Evolutionary conservation across 2,329 filamentous ascomycete species (phyloP), one percentile per base, ranked within the genome.

Genomic region (Colletotrichum lupini): DNA sequence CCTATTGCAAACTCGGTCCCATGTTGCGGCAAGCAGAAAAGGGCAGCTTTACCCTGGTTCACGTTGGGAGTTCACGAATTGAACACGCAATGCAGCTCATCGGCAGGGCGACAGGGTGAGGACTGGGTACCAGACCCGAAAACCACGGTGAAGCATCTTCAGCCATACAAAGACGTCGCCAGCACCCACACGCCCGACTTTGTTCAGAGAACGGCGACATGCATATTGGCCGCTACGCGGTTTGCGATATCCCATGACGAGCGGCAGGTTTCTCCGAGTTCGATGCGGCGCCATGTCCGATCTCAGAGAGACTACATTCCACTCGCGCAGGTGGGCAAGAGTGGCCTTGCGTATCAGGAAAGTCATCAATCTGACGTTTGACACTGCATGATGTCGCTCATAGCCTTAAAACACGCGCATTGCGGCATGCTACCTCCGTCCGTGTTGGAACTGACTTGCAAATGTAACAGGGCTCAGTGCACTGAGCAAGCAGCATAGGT

Each of bases 61-160:
- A 22, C 22, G 42, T 49, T 30, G 30, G 24, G 28, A 26, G 26
- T 55, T 65, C 66, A 59, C 59, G 66, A 9, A 42, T 42, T 46
- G 28, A 53, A n/a, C 19, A 42, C 4, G 9, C 26, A 22, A 37
- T 70, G 66, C 70, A 73, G 70, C 59, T 65, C 46, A 69, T 64
- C 37, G 32, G 52, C 65, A 55, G n/a, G 8, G 28, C 37, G 37
- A 37, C 16, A 32, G 24, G 32, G 30, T 14, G 55, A 46, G 53
- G 56, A 46, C 56, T 19, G 30, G 70, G 46, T 60, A 57, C 28
- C 4, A n/a, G 26, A 49, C 19, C 30, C 28, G 30, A 53, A 49
- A 49, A 70, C 64, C 42, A 70, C 66, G 66, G 66, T 73, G 66
- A 69, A 64, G 67, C 42, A 53, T 16, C 16, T 22, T 24, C 52